phyloP scores from a whole-genome alignment of 805 yeast genomes.

The Clavispora carvajalis region DNA sequence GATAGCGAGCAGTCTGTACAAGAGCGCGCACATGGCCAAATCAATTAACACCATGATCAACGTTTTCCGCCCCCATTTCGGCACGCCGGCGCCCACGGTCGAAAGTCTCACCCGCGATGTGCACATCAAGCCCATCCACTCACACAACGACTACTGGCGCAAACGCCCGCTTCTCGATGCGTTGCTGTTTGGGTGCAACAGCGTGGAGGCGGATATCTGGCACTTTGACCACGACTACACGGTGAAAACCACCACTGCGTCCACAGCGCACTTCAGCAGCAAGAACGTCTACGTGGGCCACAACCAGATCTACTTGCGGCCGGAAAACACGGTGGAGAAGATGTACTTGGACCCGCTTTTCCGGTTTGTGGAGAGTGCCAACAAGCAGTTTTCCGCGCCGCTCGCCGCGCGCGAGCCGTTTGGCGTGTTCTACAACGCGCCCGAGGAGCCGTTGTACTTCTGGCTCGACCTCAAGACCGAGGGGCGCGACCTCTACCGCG shows the following conservation, averaged over 20 bases:
- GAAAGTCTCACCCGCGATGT: constrained; percentile 33
- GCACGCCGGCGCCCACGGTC: constrained; percentile 4
- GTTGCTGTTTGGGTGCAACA: constrained; percentile 45
- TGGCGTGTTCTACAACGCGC: constrained; percentile 38
- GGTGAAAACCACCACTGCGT: constrained; percentile 22
- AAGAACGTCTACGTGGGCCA: constrained; percentile 59
- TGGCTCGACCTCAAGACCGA: constrained; percentile 62
- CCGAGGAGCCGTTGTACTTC: constrained; percentile 49
- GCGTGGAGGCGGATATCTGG: constrained; percentile 70
- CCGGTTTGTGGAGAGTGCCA: constrained; percentile 44
- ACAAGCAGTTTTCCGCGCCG: constrained; percentile 24
- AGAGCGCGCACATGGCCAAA: too few relatives aligned
- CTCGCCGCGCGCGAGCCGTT: constrained; percentile 16
- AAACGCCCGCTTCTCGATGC: constrained; percentile 55
- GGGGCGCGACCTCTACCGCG: constrained; percentile 43
- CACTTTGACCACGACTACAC: constrained; percentile 29
- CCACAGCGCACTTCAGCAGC: constrained; percentile 15
- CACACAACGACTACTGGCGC: constrained; percentile 72
- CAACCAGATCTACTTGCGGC: constrained; percentile 40
- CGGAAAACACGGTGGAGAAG: constrained; percentile 40
- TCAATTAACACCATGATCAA: too few relatives aligned
- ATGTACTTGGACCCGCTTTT: constrained; percentile 53
- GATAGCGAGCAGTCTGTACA: too few relatives aligned
- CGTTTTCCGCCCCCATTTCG: constrained; percentile 5
- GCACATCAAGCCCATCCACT: constrained; percentile 45